phyloP scores from a whole-genome alignment of 2,329 filamentous ascomycete species.

The Fusarium xylarioides region DNA sequence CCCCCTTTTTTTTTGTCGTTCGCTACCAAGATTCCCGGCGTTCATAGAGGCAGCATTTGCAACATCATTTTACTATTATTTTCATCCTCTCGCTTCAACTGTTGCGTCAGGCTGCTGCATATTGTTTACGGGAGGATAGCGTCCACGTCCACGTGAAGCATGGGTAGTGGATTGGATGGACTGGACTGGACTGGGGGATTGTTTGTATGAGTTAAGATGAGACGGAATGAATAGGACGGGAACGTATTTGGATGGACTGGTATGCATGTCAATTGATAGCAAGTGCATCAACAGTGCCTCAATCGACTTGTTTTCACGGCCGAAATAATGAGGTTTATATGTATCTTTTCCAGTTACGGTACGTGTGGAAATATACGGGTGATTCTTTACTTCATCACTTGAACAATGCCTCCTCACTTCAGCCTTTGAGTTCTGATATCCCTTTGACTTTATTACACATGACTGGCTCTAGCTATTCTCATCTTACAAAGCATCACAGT shows the following conservation, averaged over 20 bases:
- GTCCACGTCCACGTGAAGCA: constrained; percentile 5
- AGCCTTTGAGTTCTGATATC: background rate
- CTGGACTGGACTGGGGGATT: background rate
- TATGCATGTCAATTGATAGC: constrained; percentile 24
- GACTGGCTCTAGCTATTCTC: constrained; percentile 7
- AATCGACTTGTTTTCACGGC: constrained; percentile 17
- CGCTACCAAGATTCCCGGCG: constrained; percentile 38
- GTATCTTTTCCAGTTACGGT: constrained; percentile 25
- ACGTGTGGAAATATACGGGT: constrained; percentile 27
- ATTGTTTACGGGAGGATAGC: constrained; percentile 14
- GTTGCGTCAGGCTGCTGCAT: constrained; percentile 19
- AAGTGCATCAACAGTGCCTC: constrained; percentile 21
- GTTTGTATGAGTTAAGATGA: constrained; percentile 2
- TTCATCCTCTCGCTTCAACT: constrained; percentile 24
- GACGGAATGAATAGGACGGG: constrained; percentile 9
- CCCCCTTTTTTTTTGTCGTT: constrained; percentile 28
- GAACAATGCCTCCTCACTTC: background rate
- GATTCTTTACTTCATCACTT: constrained; percentile 5
- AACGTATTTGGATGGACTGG: constrained; percentile 14
- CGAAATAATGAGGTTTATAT: constrained; percentile 24
- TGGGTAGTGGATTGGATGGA: constrained; percentile 9
- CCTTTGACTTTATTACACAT: constrained; percentile 4
- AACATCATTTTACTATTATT: constrained; percentile 17
- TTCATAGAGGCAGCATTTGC: constrained; percentile 38
- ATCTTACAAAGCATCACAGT: constrained; percentile 12